Conservation (phyloP, 805 yeast species). For the Metschnikowia bowlesiae region DNA sequence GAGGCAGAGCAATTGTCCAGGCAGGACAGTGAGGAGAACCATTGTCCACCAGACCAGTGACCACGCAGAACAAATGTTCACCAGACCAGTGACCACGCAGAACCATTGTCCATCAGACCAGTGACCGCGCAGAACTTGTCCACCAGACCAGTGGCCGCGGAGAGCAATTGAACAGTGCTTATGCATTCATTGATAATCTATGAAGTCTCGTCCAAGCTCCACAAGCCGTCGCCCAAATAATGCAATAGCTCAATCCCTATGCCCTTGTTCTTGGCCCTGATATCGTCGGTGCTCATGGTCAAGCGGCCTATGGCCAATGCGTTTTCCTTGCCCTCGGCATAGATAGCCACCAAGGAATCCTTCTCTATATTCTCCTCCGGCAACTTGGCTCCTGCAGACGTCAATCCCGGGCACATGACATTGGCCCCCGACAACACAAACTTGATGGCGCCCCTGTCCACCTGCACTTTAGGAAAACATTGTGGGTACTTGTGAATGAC, state of each 20-base stretch:
- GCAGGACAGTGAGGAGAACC: no score
- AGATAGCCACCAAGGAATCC: slow-evolving; percentile 72
- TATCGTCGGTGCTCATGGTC: slow-evolving; percentile 84
- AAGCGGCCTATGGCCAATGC: slow-evolving; percentile 91
- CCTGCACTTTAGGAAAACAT: slow-evolving; percentile 80
- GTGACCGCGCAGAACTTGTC: no score
- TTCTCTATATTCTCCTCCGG: slow-evolving; percentile 69
- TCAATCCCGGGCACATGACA: slow-evolving; percentile 94
- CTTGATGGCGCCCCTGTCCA: slow-evolving; percentile 94
- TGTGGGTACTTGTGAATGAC: slow-evolving; percentile 79
- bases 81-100: no score
- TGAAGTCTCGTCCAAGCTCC: slow-evolving; percentile 49
- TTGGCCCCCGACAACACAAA: slow-evolving; percentile 94
- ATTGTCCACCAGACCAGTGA: no score
- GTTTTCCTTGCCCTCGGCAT: slow-evolving; percentile 88
- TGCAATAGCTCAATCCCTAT: slow-evolving; percentile 83
- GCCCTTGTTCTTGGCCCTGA: slow-evolving; percentile 77
- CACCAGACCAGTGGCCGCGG: no score
- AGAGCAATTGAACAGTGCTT: no score
- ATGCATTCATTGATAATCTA: background rate
- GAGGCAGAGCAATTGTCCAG: no score
- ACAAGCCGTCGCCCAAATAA: slow-evolving; percentile 85
- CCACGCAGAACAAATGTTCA: no score
- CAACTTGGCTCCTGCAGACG: slow-evolving; percentile 76
- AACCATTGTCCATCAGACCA: no score